A percentile compares a stretch with the other conserved stretches of the same genome.
Conservation (phyloP, 331 rosid species). For the Acacia concinna region DNA sequence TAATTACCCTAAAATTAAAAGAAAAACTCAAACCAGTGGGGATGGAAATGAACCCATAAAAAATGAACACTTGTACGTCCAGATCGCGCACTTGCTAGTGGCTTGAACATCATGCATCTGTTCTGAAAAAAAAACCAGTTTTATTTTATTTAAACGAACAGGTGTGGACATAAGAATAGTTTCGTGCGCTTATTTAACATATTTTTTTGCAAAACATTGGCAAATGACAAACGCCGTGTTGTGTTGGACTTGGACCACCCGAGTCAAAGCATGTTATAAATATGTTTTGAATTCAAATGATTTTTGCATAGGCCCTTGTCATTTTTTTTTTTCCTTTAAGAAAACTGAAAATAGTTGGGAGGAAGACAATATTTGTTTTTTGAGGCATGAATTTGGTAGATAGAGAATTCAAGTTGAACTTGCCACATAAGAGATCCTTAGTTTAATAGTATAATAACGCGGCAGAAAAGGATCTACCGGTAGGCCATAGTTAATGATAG, state of each 20-base stretch:
- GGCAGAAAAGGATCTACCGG: neutral
- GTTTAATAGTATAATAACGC: neutral
- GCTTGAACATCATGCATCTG: neutral
- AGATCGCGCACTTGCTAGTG: neutral
- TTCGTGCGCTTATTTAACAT: neutral
- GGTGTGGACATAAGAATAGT: neutral
- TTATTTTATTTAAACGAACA: neutral
- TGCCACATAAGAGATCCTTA: neutral
- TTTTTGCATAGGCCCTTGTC: neutral
- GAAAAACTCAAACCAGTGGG: neutral
- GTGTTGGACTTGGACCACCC: conserved; percentile 8
- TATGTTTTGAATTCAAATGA: neutral
- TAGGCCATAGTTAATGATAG: conserved; percentile 26
- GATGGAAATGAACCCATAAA: neutral
- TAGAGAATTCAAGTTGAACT: conserved; percentile 14
- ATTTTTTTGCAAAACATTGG: neutral
- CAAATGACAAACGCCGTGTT: neutral
- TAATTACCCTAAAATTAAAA: neutral
- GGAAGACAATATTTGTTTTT: neutral
- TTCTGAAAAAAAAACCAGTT: neutral
- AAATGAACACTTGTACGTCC: neutral
- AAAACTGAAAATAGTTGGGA: neutral
- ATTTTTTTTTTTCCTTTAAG: neutral
- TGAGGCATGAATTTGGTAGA: neutral
- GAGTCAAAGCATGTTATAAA: neutral